A percentile compares a stretch with the other conserved stretches of the same genome.
phyloP scores from a whole-genome alignment of 129 eudicot species.

The Tagetes patula region DNA sequence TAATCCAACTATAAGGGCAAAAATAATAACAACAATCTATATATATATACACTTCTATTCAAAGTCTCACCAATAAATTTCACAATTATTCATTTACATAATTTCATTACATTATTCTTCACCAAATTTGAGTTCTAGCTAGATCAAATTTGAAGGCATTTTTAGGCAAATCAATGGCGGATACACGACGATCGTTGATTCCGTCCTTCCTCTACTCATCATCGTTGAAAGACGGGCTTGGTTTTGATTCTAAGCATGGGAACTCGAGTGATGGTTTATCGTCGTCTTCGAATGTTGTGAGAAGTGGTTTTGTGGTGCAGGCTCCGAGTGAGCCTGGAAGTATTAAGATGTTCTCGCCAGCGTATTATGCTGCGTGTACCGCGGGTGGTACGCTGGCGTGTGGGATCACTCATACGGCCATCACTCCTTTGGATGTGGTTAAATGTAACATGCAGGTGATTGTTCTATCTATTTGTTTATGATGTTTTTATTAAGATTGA shows the following conservation, averaged over 20 bases:
- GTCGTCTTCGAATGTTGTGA: slow-evolving; percentile 6
- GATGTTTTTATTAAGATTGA: too few relatives aligned
- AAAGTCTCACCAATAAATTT: not conserved
- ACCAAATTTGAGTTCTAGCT: not conserved
- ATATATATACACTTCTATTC: not conserved
- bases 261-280: not conserved
- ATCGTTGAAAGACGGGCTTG: slow-evolving; percentile 18
- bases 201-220: slow-evolving; percentile 55
- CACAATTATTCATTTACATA: too few relatives aligned
- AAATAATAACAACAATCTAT: not conserved
- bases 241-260: slow-evolving; percentile 11
- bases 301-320: slow-evolving; percentile 41
- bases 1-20: not conserved
- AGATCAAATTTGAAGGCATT: not conserved
- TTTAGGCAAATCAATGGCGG: slow-evolving; percentile 37
- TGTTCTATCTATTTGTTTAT: too few relatives aligned
- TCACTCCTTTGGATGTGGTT: slow-evolving; percentile 90
- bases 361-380: slow-evolving; percentile 67
- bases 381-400: slow-evolving; percentile 64
- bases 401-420: slow-evolving; percentile 69
- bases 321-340: slow-evolving; percentile 68
- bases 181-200: slow-evolving; percentile 42
- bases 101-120: not conserved
- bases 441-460: slow-evolving; percentile 93
- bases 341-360: slow-evolving; percentile 67